Conservation (phyloP, 129 eudicot species). For the Smallanthus sonchifolius region DNA sequence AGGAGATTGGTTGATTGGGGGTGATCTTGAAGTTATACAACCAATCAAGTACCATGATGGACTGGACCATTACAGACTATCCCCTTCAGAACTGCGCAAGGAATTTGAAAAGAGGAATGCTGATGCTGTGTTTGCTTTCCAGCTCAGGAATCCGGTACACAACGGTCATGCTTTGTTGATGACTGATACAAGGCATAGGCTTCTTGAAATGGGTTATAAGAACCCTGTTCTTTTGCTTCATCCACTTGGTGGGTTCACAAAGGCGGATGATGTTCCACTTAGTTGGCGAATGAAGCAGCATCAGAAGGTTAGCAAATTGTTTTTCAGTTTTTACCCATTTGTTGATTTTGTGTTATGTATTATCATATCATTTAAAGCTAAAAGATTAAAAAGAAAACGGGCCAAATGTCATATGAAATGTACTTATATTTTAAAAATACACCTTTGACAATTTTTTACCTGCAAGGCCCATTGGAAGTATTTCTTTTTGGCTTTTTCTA, state of each 20-base stretch:
- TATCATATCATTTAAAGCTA: not conserved
- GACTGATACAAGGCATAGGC: conserved; percentile 91
- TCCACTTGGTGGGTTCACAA: conserved; percentile 90
- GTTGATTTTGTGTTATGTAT: not conserved
- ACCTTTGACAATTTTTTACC: not conserved
- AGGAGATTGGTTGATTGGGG: conserved; percentile 92
- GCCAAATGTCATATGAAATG: not conserved
- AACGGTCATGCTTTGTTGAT: conserved; percentile 88
- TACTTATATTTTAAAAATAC: not conserved
- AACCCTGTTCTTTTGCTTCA: conserved; percentile 90
- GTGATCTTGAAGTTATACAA: conserved; percentile 85
- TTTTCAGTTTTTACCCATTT: not conserved
- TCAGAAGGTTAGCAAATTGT: conserved; percentile 58
- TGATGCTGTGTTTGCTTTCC: conserved; percentile 92
- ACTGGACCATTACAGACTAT: conserved; percentile 70
- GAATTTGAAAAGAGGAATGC: conserved; percentile 84
- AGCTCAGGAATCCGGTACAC: conserved; percentile 94
- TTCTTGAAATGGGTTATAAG: conserved; percentile 95
- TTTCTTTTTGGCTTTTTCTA: not conserved
- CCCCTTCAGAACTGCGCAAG: conserved; percentile 77
- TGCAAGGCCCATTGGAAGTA: not conserved
- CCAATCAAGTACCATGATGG: conserved; percentile 86
- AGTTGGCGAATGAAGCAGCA: conserved; percentile 97
- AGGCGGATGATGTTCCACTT: conserved; percentile 92
- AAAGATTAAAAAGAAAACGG: not conserved